These are phyloP conservation scores for Wallacemonas rigidus DNA, from an alignment of 208 protist genomes.

Conservation along the genomic window DNA sequence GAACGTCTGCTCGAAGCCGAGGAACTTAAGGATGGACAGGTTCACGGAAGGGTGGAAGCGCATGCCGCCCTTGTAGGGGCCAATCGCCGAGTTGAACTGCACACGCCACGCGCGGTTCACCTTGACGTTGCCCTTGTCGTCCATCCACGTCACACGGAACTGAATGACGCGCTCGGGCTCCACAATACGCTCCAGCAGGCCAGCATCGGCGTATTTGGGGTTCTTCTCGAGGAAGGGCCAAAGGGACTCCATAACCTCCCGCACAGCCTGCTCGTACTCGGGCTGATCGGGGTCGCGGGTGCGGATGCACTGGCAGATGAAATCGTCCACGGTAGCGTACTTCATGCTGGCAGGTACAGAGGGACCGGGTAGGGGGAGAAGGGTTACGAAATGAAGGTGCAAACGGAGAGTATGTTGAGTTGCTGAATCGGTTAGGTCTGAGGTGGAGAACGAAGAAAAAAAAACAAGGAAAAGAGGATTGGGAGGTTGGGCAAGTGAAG, in stretches of 20 bases:
- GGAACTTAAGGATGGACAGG: constrained; percentile 92
- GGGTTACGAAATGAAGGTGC: neutral
- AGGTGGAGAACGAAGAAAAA: neutral
- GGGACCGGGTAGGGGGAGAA: neutral
- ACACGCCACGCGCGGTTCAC: constrained; percentile 94
- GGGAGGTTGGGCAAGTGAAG: neutral
- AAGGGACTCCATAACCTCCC: constrained; percentile 86
- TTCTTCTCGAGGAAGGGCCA: constrained; percentile 83
- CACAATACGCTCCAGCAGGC: constrained; percentile 81
- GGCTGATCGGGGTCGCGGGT: constrained; percentile 76
- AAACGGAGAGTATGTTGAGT: no score
- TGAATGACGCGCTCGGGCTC: constrained; percentile 90
- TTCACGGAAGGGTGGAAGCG: constrained; percentile 87
- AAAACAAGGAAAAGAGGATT: constrained; percentile 13
- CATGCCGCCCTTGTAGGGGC: constrained; percentile 95
- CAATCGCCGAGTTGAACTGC: constrained; percentile 93
- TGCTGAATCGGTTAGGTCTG: no score
- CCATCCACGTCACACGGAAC: constrained; percentile 94
- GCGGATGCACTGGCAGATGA: constrained; percentile 48
- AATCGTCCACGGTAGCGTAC: constrained; percentile 60
- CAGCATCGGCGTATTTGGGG: constrained; percentile 68
- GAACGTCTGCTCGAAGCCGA: constrained; percentile 96
- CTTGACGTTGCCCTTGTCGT: constrained; percentile 81
- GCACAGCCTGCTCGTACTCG: constrained; percentile 91
- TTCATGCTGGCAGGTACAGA: neutral